These are phyloP conservation scores for Annulohypoxylon stygium DNA, from an alignment of 495 filamentous ascomycete species.

Conservation along the genomic window DNA sequence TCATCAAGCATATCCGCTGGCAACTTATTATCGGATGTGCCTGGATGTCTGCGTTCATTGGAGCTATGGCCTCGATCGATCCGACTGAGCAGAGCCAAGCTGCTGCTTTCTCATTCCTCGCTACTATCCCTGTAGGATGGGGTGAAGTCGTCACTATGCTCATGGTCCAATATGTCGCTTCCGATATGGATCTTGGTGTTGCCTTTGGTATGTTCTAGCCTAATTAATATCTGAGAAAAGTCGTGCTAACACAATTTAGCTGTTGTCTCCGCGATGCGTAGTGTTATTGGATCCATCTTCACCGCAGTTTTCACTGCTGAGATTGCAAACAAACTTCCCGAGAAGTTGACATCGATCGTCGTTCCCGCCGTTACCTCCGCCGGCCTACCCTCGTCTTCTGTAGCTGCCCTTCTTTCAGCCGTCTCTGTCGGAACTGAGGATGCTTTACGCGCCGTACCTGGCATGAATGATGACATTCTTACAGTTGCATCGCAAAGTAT, in stretches of 20 bases:
- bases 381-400: constrained; percentile 56
- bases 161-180: constrained; percentile 34
- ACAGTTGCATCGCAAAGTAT: constrained; percentile 38
- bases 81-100: constrained; percentile 42
- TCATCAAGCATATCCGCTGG: constrained; percentile 49
- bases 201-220: constrained; percentile 54
- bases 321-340: constrained; percentile 55
- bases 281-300: constrained; percentile 36
- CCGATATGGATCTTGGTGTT: constrained; percentile 57
- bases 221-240: neutral
- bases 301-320: constrained; percentile 59
- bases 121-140: constrained; percentile 30
- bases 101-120: constrained; percentile 29
- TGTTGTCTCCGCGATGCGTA: constrained; percentile 55
- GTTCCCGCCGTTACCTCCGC: constrained; percentile 54
- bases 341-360: constrained; percentile 53
- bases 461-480: constrained; percentile 56
- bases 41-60: constrained; percentile 44
- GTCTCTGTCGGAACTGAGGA: constrained; percentile 46
- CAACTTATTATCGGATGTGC: constrained; percentile 42
- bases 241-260: constrained; percentile 44
- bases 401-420: constrained; percentile 56
- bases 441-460: constrained; percentile 55
- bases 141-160: constrained; percentile 37
- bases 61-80: constrained; percentile 44